Percentiles rank a stretch among this genome's conserved stretches.
These are phyloP conservation scores for Ogataea thermomethanolica DNA, from an alignment of 805 yeast species.

Conservation along the genomic window DNA sequence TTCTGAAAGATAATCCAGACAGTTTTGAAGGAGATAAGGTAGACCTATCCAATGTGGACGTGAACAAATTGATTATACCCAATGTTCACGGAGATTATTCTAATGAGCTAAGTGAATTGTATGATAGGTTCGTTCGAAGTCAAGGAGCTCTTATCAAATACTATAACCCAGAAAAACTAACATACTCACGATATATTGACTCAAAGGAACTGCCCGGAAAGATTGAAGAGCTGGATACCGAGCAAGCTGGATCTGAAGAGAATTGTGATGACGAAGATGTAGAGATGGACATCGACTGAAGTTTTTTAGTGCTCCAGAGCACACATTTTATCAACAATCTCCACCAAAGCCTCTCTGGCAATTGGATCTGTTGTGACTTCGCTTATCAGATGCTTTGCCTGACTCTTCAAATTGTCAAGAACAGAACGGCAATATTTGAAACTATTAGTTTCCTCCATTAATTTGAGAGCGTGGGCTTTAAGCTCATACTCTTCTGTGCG, in stretches of 20 bases:
- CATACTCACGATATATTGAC: slow-evolving; percentile 19
- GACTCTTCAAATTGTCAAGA: slow-evolving; percentile 25
- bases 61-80: slow-evolving; percentile 15
- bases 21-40: slow-evolving; percentile 7
- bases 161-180: slow-evolving; percentile 23
- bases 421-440: slow-evolving; percentile 38
- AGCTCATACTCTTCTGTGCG: slow-evolving; percentile 47
- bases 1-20: slow-evolving; percentile 23
- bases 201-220: slow-evolving; percentile 9
- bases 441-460: slow-evolving; percentile 40
- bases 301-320: background rate
- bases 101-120: slow-evolving; percentile 21
- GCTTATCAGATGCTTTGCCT: slow-evolving; percentile 26
- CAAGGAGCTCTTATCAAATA: slow-evolving; percentile 25
- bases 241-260: background rate
- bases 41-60: slow-evolving; percentile 14
- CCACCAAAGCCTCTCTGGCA: slow-evolving; percentile 5
- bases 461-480: slow-evolving; percentile 49
- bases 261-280: slow-evolving; percentile 2
- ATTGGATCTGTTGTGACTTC: slow-evolving; percentile 15
- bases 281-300: slow-evolving; percentile 9
- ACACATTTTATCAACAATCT: slow-evolving; percentile 11
- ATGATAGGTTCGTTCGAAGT: slow-evolving; percentile 20
- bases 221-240: slow-evolving; percentile 17
- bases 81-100: slow-evolving; percentile 5